A percentile compares a stretch with the other conserved stretches of the same genome.
These are phyloP conservation scores for Trichoderma semiorbis DNA, from an alignment of 2,329 filamentous ascomycete species.

Conservation along the genomic window DNA sequence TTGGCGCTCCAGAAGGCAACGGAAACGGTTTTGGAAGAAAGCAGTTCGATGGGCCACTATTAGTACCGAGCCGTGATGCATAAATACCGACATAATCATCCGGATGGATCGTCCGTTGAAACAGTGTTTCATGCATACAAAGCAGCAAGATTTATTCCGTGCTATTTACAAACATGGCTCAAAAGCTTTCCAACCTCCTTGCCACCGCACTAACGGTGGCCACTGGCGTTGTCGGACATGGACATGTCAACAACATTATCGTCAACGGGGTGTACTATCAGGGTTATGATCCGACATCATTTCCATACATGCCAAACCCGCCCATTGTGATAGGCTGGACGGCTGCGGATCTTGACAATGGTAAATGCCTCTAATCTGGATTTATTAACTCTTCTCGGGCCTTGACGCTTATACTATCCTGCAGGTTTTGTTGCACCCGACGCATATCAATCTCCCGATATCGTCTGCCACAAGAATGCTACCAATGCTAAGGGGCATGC, in stretches of 20 bases:
- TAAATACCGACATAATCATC: slow-evolving; percentile 14
- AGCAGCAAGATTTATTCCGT: background rate
- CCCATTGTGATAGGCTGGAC: slow-evolving; percentile 40
- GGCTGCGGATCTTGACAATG: slow-evolving; percentile 41
- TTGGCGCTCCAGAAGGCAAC: background rate
- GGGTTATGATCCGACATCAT: slow-evolving; percentile 38
- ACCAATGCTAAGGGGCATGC: slow-evolving; percentile 39
- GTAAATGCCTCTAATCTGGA: background rate
- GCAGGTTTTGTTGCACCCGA: slow-evolving; percentile 45
- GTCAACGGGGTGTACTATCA: slow-evolving; percentile 42
- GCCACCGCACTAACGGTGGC: slow-evolving; percentile 1
- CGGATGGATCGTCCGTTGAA: background rate
- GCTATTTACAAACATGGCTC: background rate
- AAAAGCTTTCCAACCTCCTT: slow-evolving; percentile 4
- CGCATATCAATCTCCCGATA: slow-evolving; percentile 40
- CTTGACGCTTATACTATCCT: background rate
- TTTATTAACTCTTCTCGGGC: background rate
- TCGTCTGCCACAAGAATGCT: slow-evolving; percentile 47
- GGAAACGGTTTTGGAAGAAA: background rate
- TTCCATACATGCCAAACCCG: slow-evolving; percentile 36
- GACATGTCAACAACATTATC: slow-evolving; percentile 41
- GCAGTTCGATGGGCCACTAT: background rate
- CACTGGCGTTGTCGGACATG: slow-evolving; percentile 26
- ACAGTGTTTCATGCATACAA: background rate
- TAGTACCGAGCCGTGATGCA: background rate